phyloP scores from a whole-genome alignment of 768 basidiomycete genomes.

The Leccinum incarnatum region DNA sequence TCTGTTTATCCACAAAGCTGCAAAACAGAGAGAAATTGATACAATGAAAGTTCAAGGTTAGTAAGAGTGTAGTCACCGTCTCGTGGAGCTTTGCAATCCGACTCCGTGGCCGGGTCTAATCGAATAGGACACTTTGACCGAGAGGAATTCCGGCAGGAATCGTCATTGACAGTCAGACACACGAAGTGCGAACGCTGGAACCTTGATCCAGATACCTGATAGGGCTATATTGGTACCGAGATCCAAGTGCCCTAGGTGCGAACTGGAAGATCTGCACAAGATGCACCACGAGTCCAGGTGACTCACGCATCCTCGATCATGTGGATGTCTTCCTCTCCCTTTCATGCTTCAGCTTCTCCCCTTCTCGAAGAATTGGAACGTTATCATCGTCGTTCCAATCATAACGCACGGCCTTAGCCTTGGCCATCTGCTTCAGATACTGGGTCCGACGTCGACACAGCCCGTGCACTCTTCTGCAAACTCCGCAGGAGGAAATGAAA shows the following conservation, averaged over 20 bases:
- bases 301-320: constrained; percentile 39
- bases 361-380: not conserved
- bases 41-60: not conserved
- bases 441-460: not conserved
- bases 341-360: not conserved
- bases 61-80: not conserved
- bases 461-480: not conserved
- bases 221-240: too few species aligned
- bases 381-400: constrained; percentile 41
- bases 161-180: too few species aligned
- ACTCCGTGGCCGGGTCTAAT: too few species aligned
- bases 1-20: not conserved
- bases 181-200: too few species aligned
- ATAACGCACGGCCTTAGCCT: constrained; percentile 33
- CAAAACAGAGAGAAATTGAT: not conserved
- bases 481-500: not conserved
- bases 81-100: too few species aligned
- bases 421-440: not conserved
- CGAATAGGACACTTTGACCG: not conserved
- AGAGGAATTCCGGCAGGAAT: not conserved
- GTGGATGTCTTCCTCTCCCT: constrained; percentile 27
- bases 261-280: too few species aligned
- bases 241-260: too few species aligned
- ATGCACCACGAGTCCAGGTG: too few species aligned
- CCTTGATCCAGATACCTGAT: too few species aligned